phyloP scores from a whole-genome alignment of 164 flowering plant species.

The Liquidambar formosana region DNA sequence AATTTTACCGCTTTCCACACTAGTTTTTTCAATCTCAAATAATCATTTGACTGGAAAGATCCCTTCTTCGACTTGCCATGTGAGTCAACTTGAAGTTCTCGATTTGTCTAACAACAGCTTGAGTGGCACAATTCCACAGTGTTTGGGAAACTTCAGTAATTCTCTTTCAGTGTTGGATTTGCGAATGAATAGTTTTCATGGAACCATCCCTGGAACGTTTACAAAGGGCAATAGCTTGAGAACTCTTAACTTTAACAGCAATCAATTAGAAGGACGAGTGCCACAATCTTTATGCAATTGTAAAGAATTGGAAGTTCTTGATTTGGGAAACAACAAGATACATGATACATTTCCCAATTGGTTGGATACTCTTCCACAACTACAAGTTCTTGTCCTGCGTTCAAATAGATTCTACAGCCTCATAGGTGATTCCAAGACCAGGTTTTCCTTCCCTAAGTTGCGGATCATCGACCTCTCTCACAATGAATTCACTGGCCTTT shows the following conservation, averaged over 20 bases:
- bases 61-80: neutral
- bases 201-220: neutral
- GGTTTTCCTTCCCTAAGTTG: too few relatives aligned
- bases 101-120: constrained; percentile 5
- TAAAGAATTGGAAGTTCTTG: neutral
- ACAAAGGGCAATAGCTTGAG: neutral
- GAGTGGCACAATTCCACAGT: neutral
- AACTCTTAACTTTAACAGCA: neutral
- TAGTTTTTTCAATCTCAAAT: too few relatives aligned
- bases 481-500: constrained; percentile 8
- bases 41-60: neutral
- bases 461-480: constrained; percentile 6
- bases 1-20: neutral
- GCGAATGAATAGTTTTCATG: neutral
- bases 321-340: neutral
- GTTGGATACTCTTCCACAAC: constrained; percentile 1
- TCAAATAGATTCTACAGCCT: neutral
- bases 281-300: neutral
- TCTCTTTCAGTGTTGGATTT: neutral
- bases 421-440: too few relatives aligned
- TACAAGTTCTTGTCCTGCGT: constrained; percentile 5
- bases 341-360: constrained; percentile 8
- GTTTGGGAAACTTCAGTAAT: neutral
- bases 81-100: neutral
- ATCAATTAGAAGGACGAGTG: neutral